Conservation (phyloP, 345 rosid species). For the Pistacia integerrima region DNA sequence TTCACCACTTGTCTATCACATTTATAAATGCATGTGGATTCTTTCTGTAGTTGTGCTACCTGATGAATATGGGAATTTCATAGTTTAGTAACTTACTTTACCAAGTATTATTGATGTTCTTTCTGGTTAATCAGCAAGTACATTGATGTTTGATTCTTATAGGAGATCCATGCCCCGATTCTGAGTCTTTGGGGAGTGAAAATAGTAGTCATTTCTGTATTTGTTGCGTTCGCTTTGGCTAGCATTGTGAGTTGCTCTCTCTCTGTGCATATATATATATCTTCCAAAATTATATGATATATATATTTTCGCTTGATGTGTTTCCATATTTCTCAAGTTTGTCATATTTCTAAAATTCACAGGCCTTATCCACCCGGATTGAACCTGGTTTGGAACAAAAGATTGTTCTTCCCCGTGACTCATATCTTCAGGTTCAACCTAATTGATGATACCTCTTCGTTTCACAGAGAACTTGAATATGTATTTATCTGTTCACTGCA, state of each 20-base stretch:
- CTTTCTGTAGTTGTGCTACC: background rate
- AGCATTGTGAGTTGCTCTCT: conserved; percentile 69
- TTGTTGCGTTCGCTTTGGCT: conserved; percentile 75
- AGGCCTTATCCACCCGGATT: conserved; percentile 89
- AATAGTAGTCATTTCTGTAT: conserved; percentile 65
- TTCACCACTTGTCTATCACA: too few species aligned
- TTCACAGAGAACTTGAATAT: conserved; percentile 12
- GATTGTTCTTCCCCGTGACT: conserved; percentile 94
- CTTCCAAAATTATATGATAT: conserved; percentile 9
- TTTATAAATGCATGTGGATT: too few species aligned
- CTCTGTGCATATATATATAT: background rate
- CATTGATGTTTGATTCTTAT: conserved; percentile 22
- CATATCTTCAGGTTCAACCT: conserved; percentile 87
- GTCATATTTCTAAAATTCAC: conserved; percentile 23
- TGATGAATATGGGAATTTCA: background rate
- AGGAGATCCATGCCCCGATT: conserved; percentile 89
- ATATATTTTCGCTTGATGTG: background rate
- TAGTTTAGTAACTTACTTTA: background rate
- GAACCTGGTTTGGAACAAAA: conserved; percentile 96
- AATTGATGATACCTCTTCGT: background rate
- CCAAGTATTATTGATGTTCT: background rate
- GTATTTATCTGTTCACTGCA: conserved; percentile 15
- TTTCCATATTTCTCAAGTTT: conserved; percentile 10
- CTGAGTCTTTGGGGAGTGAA: conserved; percentile 86
- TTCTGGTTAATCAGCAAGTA: background rate